Evolutionary conservation across 306 rosid species (phyloP), one percentile per base, ranked within the genome.

Genomic region (Sicyos baderoa): DNA sequence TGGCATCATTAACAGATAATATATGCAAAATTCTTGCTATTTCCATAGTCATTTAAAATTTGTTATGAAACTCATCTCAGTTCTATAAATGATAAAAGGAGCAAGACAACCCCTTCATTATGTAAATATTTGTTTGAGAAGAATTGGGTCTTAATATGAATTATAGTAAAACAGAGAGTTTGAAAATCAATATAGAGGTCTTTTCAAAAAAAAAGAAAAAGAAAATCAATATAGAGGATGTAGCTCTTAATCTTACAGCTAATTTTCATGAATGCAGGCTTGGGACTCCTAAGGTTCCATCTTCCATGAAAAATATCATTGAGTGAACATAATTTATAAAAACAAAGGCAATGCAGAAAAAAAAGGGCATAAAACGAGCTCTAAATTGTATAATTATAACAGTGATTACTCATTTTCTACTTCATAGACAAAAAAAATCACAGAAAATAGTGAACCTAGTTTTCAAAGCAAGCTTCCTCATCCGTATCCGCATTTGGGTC

Each of bases 401-500:
- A 29, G 4, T n/a, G 6, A 9, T 14, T 51, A n/a, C n/a, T 51
- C 21, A n/a, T n/a, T 49, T 45, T 11, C 35, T 29, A 29, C 4
- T 29, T 29, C 35, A 29, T 29, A 29, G 0, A 29, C 4, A 1
- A 3, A 29, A 5, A 29, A 21, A 70, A 14, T 14, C 8, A 5
- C 9, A 49, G 4, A 29, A n/a, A n/a, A n/a, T n/a, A n/a, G n/a
- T n/a, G n/a, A 75, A 89, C 98, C 97, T 86, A 71, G 96, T 89
- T 79, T 89, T 93, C 79, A 89, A 68, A 71, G 86, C 87, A 86
- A 93, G 94, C 79, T 86, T 89, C 82, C 96, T 89, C 96, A 90
- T 88, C 6, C 96, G 95, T 76, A 93, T 93, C 75, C 94, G 78
- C 96, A 88, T 86, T 70, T 90, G 97, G 75, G 97, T 93, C 97